Conservation (phyloP, 345 rosid genomes). For the Acer yangbiense region DNA sequence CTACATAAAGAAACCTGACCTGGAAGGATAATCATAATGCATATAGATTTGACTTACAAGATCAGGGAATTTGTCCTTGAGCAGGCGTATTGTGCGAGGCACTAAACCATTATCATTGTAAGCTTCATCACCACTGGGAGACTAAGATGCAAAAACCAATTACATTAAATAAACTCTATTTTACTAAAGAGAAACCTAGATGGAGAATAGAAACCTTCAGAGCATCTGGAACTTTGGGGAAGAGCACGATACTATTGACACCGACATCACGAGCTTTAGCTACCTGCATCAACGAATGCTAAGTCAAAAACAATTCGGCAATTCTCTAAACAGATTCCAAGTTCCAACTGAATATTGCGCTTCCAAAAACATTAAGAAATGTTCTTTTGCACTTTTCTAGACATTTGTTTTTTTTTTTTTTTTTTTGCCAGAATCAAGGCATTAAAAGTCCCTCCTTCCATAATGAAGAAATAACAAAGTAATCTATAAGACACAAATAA, state of each 20-base stretch:
- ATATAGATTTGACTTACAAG: conserved; percentile 55
- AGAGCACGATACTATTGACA: conserved; percentile 78
- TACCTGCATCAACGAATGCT: conserved; percentile 53
- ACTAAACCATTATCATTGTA: conserved; percentile 89
- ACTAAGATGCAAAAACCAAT: conserved; percentile 36
- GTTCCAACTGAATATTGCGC: background rate
- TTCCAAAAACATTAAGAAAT: background rate
- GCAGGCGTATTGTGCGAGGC: conserved; percentile 75
- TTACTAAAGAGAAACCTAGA: conserved; percentile 9
- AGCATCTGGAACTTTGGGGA: conserved; percentile 97
- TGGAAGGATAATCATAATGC: background rate
- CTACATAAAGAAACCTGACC: conserved; percentile 1
- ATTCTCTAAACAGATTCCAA: background rate
- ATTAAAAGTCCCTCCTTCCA: background rate
- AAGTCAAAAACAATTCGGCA: background rate
- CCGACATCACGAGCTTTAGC: conserved; percentile 94
- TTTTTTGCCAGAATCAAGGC: too few relatives aligned
- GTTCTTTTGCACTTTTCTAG: background rate
- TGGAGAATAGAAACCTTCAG: conserved; percentile 61
- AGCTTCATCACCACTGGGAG: conserved; percentile 91
- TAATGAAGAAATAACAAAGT: conserved; percentile 1
- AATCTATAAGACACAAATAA: background rate
- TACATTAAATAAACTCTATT: conserved; percentile 5
- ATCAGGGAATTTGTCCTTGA: conserved; percentile 80
- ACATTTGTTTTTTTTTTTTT: too few relatives aligned